Base-by-base conservation (phyloP, 768 basidiomycete genomes). In the Boletales sp. region DNA sequence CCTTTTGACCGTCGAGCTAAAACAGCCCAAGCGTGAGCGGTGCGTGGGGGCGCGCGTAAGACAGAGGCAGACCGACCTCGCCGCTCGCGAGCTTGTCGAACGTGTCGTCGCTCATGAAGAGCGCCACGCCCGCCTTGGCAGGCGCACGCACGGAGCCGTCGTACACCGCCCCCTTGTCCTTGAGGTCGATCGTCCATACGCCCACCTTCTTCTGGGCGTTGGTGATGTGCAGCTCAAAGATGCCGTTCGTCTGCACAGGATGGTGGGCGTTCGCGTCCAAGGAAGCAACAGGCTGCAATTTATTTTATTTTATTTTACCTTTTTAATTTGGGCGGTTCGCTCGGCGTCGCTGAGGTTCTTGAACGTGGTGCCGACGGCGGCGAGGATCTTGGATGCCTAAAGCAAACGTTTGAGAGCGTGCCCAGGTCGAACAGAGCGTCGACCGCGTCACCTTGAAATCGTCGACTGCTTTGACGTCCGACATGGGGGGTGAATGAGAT, bases 101-200 rank as follows among this genome's bases (percentile, higher is more conserved):
- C 10, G 83, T 84, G 17, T 87, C 86, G 68, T 92, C 90, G 30
- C 81, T 78, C 57, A 93, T 74, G 47, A 85, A 75, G 67, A 95
- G 80, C 15, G 86, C 86, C 50, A 94, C 91, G 62, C 94, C 90
- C 6, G 88, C 74, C 68, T 93, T 91, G 50, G 83, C 76, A 19
- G 66, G 64, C 4, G 66, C 57, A 32, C 57, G 58, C 8, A 59
- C 60, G 11, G 72, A 69, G 36, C 92, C 92, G 69, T 86, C 84
- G 77, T 82, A 84, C 24, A 94, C 79, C 18, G 76, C 71, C 11
- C 88, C 90, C 13, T 79, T 76, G 72, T 86, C 86, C 80, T 97
- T 97, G 64, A 95, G 62, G 75, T 97, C 94, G 59, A 97, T 90
- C 8, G 92, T 94, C 92, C 92, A 97, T 40, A 77, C 77, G 17